phyloP scores from a whole-genome alignment of 805 yeast species.

The Ogataea pilisensis region DNA sequence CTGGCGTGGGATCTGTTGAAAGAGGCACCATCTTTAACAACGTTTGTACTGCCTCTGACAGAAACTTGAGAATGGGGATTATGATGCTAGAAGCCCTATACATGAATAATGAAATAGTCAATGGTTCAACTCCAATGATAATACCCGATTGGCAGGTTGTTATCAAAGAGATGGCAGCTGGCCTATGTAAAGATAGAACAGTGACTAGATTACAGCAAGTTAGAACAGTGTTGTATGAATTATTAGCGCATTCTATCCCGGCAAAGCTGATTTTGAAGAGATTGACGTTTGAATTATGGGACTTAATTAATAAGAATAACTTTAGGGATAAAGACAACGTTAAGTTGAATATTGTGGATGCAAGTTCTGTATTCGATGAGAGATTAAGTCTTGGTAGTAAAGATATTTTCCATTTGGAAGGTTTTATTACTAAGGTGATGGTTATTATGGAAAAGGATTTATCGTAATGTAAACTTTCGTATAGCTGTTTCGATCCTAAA shows the following conservation, averaged over 20 bases:
- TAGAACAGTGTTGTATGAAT: conserved; percentile 71
- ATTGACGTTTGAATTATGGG: conserved; percentile 36
- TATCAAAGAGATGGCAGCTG: conserved; percentile 57
- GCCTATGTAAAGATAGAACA: conserved; percentile 56
- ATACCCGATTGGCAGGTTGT: conserved; percentile 91
- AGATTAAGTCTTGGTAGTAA: conserved; percentile 81
- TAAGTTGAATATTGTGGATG: conserved; percentile 47
- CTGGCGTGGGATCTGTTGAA: conserved; percentile 33
- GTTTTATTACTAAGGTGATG: conserved; percentile 87
- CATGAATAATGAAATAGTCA: conserved; percentile 58
- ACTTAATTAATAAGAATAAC: conserved; percentile 14
- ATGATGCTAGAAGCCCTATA: conserved; percentile 78
- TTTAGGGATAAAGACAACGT: conserved; percentile 22
- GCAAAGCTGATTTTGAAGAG: conserved; percentile 73
- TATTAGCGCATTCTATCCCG: conserved; percentile 91
- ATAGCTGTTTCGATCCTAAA: no score
- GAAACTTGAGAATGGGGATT: conserved; percentile 76
- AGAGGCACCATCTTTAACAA: conserved; percentile 36
- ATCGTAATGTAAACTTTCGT: background rate
- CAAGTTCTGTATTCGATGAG: conserved; percentile 74
- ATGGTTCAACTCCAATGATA: conserved; percentile 46
- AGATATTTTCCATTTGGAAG: conserved; percentile 92
- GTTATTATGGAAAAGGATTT: conserved; percentile 52
- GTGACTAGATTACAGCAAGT: conserved; percentile 59
- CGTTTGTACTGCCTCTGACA: conserved; percentile 52